A percentile compares a stretch with the other conserved stretches of the same genome.
Conservation (phyloP, 2,329 filamentous ascomycete genomes). For the Botrytis cinerea region DNA sequence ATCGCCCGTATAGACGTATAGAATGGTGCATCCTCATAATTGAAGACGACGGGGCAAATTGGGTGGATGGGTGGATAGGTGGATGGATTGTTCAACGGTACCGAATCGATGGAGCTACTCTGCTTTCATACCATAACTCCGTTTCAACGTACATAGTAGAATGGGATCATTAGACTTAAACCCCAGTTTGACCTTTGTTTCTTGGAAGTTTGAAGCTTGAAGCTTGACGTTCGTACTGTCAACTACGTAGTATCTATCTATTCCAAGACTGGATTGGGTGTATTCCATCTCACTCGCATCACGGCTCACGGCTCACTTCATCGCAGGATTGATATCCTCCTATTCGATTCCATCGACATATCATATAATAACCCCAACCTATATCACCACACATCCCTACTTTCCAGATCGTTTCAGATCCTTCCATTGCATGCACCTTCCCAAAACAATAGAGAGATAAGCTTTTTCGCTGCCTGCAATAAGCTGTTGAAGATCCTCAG, state of each 20-base stretch:
- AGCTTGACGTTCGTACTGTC: neutral
- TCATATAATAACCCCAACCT: neutral
- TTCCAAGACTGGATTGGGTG: neutral
- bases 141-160: neutral
- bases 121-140: neutral
- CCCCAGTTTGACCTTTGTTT: neutral
- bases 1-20: neutral
- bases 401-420: slow-evolving; percentile 9
- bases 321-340: neutral
- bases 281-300: neutral
- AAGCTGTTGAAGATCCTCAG: neutral
- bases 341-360: neutral
- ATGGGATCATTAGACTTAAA: neutral
- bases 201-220: neutral
- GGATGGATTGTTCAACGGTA: neutral
- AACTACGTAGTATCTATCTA: neutral
- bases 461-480: neutral
- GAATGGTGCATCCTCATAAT: neutral
- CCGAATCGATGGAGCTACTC: neutral
- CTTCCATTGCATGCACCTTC: neutral
- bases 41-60: neutral
- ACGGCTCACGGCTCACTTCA: neutral
- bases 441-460: neutral
- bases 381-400: neutral
- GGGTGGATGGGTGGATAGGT: neutral